Percentiles rank a stretch among this genome's conserved stretches.
These are phyloP conservation scores for Nicotiana noctiflora DNA, from an alignment of 257 asterid species.

Conservation along the genomic window DNA sequence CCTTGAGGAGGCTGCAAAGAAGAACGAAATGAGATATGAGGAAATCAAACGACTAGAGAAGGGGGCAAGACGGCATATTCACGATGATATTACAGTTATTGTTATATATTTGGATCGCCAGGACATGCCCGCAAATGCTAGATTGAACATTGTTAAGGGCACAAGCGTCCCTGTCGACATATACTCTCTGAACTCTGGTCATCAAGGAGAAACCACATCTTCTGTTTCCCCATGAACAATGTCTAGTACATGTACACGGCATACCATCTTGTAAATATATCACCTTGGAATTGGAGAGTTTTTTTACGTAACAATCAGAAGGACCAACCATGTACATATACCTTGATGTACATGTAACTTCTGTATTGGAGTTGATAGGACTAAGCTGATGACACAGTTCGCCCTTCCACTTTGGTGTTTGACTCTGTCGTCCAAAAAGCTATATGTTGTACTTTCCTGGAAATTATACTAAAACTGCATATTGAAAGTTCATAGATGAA, in stretches of 20 bases:
- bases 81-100: conserved; percentile 34
- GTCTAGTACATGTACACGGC: neutral
- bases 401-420: conserved; percentile 4
- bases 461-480: neutral
- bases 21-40: conserved; percentile 30
- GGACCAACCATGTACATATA: neutral
- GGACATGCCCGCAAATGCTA: conserved; percentile 3
- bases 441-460: neutral
- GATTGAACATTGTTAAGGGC: conserved; percentile 1
- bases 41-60: conserved; percentile 29
- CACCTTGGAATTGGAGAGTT: neutral
- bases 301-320: neutral
- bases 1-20: conserved; percentile 32
- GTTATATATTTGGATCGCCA: conserved; percentile 31
- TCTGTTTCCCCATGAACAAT: conserved; percentile 13
- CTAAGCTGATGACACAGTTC: neutral
- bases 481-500: neutral
- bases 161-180: conserved; percentile 28
- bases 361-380: neutral
- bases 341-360: neutral
- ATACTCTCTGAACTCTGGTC: conserved; percentile 27
- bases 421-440: neutral
- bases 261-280: conserved; percentile 11
- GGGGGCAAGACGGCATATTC: conserved; percentile 31
- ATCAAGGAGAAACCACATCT: conserved; percentile 6